These are phyloP conservation scores for Penicillium desertorum DNA, from an alignment of 495 filamentous ascomycete genomes.

Conservation along the genomic window DNA sequence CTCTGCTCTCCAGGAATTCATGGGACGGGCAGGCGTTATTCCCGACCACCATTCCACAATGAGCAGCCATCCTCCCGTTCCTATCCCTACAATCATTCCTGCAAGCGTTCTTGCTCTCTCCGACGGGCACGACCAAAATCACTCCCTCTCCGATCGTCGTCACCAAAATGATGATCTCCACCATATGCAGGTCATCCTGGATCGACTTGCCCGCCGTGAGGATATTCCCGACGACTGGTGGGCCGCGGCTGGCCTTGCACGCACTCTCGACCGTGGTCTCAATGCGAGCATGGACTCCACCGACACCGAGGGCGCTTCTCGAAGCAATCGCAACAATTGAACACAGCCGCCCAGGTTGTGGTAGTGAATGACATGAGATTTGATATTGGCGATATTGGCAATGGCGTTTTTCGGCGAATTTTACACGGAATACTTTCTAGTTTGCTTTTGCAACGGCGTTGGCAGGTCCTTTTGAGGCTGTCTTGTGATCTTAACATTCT, in stretches of 20 bases:
- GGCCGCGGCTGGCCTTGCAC: slow-evolving; percentile 67
- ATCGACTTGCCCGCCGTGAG: slow-evolving; percentile 61
- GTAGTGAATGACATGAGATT: neutral
- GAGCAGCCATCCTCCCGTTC: slow-evolving; percentile 42
- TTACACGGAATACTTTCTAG: neutral
- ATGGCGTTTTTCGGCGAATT: slow-evolving; percentile 1
- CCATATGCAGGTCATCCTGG: slow-evolving; percentile 67
- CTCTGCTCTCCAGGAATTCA: slow-evolving; percentile 14
- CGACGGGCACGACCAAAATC: slow-evolving; percentile 17
- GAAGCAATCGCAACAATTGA: slow-evolving; percentile 2
- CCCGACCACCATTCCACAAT: slow-evolving; percentile 36
- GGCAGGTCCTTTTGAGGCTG: neutral
- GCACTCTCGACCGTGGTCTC: slow-evolving; percentile 45
- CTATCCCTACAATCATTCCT: slow-evolving; percentile 23
- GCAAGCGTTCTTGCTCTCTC: slow-evolving; percentile 23
- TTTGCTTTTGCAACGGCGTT: neutral
- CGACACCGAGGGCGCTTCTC: slow-evolving; percentile 22
- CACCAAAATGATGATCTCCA: slow-evolving; percentile 47
- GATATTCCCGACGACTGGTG: slow-evolving; percentile 79
- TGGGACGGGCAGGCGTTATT: slow-evolving; percentile 15
- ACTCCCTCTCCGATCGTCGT: slow-evolving; percentile 30
- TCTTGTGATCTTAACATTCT: neutral
- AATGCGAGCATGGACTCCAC: slow-evolving; percentile 27
- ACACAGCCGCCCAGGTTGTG: slow-evolving; percentile 2
- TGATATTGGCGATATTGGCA: neutral